Percentiles rank a stretch among this genome's conserved stretches.
phyloP scores from a whole-genome alignment of 139 green algal genomes.

The Coelastrella sp. region DNA sequence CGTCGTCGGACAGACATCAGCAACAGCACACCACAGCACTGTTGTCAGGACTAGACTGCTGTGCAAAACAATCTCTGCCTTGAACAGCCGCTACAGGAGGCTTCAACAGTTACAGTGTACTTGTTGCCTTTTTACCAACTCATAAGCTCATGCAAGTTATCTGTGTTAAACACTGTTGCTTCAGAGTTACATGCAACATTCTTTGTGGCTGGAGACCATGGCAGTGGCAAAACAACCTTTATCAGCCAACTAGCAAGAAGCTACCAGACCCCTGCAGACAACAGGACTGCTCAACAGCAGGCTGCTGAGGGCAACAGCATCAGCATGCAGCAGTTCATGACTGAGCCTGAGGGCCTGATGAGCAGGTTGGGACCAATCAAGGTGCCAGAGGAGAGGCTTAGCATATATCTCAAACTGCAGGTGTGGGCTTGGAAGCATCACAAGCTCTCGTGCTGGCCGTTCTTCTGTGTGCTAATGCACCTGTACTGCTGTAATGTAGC shows the following conservation, averaged over 20 bases:
- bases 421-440: not conserved
- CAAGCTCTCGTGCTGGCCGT: too few relatives aligned
- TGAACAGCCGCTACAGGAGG: too few relatives aligned
- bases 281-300: not conserved
- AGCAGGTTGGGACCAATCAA: not conserved
- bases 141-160: too few relatives aligned
- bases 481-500: too few relatives aligned
- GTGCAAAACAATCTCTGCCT: too few relatives aligned
- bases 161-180: not conserved
- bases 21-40: too few relatives aligned
- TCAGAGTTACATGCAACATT: not conserved
- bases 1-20: too few relatives aligned
- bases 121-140: too few relatives aligned
- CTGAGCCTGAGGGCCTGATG: not conserved
- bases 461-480: too few relatives aligned
- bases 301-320: not conserved
- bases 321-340: not conserved
- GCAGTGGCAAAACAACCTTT: not conserved
- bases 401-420: not conserved
- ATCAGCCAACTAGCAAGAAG: not conserved
- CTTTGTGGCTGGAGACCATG: not conserved
- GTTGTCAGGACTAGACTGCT: too few relatives aligned
- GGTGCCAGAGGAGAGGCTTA: not conserved
- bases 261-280: not conserved
- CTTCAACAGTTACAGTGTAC: too few relatives aligned